These are phyloP conservation scores for Oryza meyeriana DNA, from an alignment of 176 grass and related monocot genomes.

Conservation along the genomic window DNA sequence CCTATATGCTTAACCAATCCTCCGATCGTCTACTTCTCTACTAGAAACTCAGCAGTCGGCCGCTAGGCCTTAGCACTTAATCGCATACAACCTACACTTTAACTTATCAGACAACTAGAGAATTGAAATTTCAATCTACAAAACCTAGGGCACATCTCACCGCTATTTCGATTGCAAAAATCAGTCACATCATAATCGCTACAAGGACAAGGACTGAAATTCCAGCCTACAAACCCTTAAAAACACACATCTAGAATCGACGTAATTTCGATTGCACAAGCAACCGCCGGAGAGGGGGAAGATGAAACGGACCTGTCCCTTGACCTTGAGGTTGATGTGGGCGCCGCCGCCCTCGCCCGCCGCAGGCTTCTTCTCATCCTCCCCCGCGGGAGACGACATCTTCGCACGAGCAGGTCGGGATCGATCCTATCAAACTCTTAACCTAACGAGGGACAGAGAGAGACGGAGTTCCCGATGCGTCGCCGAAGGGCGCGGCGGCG, in stretches of 20 bases:
- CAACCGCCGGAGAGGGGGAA: neutral
- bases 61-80: neutral
- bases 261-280: neutral
- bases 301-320: slow-evolving; percentile 56
- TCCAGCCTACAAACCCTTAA: too few relatives aligned
- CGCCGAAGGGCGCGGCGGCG: neutral
- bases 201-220: too few relatives aligned
- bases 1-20: too few relatives aligned
- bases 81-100: neutral
- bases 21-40: neutral
- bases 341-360: slow-evolving; percentile 42
- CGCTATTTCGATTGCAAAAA: neutral
- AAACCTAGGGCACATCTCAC: neutral
- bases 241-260: neutral
- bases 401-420: neutral
- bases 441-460: neutral
- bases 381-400: neutral
- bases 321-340: slow-evolving; percentile 85
- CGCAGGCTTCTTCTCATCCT: neutral
- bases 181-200: too few relatives aligned
- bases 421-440: neutral
- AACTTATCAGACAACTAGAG: neutral
- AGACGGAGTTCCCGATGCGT: neutral
- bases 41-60: neutral
- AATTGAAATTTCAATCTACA: neutral